These are phyloP conservation scores for Apiospora aurea DNA, from an alignment of 2,329 filamentous ascomycete species.

Conservation along the genomic window DNA sequence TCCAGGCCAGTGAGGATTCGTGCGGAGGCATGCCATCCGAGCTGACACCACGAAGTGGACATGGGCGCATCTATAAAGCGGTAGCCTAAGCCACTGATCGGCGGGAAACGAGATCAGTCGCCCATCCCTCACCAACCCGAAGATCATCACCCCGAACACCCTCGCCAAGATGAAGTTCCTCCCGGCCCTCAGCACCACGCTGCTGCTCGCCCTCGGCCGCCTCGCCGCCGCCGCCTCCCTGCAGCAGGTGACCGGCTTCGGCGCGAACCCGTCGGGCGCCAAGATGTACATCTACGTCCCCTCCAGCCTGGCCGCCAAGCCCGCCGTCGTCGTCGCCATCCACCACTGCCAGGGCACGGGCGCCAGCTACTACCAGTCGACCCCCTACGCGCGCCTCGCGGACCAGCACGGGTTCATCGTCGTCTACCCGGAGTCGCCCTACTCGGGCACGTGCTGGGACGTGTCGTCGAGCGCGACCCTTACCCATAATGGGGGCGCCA, in stretches of 20 bases:
- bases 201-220: slow-evolving; percentile 30
- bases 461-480: slow-evolving; percentile 52
- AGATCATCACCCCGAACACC: not conserved
- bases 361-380: slow-evolving; percentile 53
- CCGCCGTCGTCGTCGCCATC: slow-evolving; percentile 58
- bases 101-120: not conserved
- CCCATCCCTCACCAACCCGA: not conserved
- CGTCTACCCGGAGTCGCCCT: slow-evolving; percentile 63
- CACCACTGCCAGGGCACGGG: slow-evolving; percentile 63
- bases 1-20: not conserved
- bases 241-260: slow-evolving; percentile 39
- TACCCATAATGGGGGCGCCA: slow-evolving; percentile 61
- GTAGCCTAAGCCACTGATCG: not conserved
- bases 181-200: slow-evolving; percentile 19
- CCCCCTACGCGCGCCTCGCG: slow-evolving; percentile 54
- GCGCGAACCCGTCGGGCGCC: slow-evolving; percentile 48
- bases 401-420: slow-evolving; percentile 53
- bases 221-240: slow-evolving; percentile 31
- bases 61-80: not conserved
- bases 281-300: slow-evolving; percentile 55
- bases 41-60: too few relatives aligned
- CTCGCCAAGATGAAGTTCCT: slow-evolving; percentile 25
- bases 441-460: slow-evolving; percentile 64
- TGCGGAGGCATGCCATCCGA: slow-evolving; percentile 22
- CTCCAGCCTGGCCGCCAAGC: slow-evolving; percentile 45